Evolutionary conservation across 345 rosid genomes (phyloP), one percentile per base, ranked within the genome.

Genomic region (Limnanthes douglasii): DNA sequence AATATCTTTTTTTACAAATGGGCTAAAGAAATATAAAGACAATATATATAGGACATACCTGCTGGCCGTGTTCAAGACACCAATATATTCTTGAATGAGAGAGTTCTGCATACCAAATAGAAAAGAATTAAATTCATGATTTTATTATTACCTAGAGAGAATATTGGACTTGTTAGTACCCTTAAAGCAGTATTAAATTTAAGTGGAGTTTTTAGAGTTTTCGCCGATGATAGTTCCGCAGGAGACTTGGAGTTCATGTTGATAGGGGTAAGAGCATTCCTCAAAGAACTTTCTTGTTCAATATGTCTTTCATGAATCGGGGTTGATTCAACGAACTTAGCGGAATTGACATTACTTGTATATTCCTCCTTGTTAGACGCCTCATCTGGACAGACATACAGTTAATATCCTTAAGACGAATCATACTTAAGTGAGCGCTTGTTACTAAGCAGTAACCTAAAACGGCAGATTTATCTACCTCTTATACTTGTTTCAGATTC

Each of bases 21-120:
- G 12, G 15, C 15, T 11, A 15, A 41, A 34, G 15, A 14, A 3
- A 31, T 5, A 3, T 3, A 19, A 25, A 25, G 11, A 51, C 21
- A 13, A 24, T 10, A 10, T 18, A n/a, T 29, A 17, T 7, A 3
- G n/a, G 36, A 43, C 37, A 64, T 55, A 73, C 93, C 79, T 73
- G 65, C 73, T 73, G 22, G 94, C 94, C 13, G 65, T 52, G 24
- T 90, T 90, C 38, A 90, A 56, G 57, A 80, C 65, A 42, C 60
- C 61, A 5, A 85, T 45, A 14, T 80, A 90, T 56, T 78, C 80
- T 31, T 67, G 65, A 2, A 73, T 28, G 12, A 80, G 75, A 17
- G 69, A 56, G 22, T 40, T 64, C 99, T 90, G 74, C 46, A 41
- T 17, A 37, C 19, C 26, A 60, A 20, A 46, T 37, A 18, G 23